Evolutionary conservation across 176 grass and related monocot species (phyloP).

Genomic region (Dactylis glomerata): DNA sequence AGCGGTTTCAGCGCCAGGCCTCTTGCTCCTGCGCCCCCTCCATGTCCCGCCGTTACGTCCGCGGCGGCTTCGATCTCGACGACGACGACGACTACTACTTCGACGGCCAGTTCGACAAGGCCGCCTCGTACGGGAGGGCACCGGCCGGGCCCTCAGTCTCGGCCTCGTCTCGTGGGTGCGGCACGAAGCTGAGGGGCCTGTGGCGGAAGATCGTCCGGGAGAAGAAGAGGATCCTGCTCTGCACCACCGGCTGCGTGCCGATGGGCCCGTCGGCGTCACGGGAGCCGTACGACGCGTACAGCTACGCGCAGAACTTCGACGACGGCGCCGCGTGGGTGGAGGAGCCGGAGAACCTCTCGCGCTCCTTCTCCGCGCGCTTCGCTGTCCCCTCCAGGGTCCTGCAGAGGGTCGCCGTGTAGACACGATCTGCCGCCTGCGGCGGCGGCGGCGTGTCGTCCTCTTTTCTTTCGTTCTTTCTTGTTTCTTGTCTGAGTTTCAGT

Average conservation of each 20-base stretch:
- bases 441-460: neutral
- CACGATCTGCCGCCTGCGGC: neutral
- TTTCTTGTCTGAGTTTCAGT: neutral
- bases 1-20: constrained; percentile 55
- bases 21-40: constrained; percentile 58
- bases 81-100: constrained; percentile 16
- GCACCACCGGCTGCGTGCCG: constrained; percentile 47
- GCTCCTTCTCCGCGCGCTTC: constrained; percentile 88
- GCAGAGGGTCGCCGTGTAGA: constrained; percentile 44
- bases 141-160: neutral
- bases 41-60: constrained; percentile 46
- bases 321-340: constrained; percentile 73
- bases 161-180: neutral
- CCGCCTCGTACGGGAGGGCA: neutral
- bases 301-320: constrained; percentile 96
- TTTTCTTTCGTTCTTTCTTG: neutral
- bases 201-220: constrained; percentile 71
- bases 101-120: constrained; percentile 21
- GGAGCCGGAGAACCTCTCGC: constrained; percentile 79
- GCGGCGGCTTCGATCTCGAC: constrained; percentile 35
- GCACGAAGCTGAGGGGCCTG: constrained; percentile 39
- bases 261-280: constrained; percentile 7
- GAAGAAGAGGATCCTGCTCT: constrained; percentile 61
- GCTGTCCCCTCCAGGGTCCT: constrained; percentile 60
- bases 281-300: constrained; percentile 68